Percentiles rank a stretch among this genome's conserved stretches.
phyloP scores from a whole-genome alignment of 805 yeast species.

The Candida andamanensis region DNA sequence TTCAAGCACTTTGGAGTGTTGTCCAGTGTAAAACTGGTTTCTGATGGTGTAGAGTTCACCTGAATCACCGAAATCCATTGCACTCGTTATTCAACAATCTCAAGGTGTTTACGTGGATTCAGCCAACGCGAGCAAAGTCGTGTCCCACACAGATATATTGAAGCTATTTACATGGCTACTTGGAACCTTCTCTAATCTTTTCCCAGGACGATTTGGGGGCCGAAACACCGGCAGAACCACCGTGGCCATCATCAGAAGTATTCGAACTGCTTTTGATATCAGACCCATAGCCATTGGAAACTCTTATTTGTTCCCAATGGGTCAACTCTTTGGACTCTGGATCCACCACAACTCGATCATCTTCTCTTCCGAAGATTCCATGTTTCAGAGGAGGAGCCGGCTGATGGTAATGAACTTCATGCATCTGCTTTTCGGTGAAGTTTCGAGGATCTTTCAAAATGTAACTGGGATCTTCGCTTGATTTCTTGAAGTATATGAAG shows the following conservation, averaged over 20 bases:
- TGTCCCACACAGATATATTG: no score
- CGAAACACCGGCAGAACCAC: neutral
- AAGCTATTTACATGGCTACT: neutral
- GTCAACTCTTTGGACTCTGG: constrained; percentile 5
- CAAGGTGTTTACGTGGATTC: no score
- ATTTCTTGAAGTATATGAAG: constrained; percentile 45
- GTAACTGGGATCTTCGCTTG: constrained; percentile 47
- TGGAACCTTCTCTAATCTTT: constrained; percentile 3
- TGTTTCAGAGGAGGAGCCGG: constrained; percentile 1
- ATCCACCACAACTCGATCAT: constrained; percentile 1
- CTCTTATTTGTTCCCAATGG: constrained; percentile 34
- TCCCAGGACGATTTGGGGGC: constrained; percentile 2
- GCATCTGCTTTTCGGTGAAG: constrained; percentile 20
- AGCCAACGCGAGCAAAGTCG: no score
- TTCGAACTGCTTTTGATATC: neutral
- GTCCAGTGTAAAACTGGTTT: constrained; percentile 59
- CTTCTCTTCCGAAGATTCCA: constrained; percentile 2
- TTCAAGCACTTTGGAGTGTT: constrained; percentile 41
- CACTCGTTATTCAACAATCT: no score
- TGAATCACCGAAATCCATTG: constrained; percentile 39
- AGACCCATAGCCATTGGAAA: constrained; percentile 16
- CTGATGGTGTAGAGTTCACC: constrained; percentile 52
- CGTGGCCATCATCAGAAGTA: neutral
- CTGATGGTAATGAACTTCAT: constrained; percentile 26
- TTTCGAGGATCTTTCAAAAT: constrained; percentile 52